Evolutionary conservation across 176 grass and related monocot genomes (phyloP), one percentile per base, ranked within the genome.

Genomic region (Eragrostis curvula): DNA sequence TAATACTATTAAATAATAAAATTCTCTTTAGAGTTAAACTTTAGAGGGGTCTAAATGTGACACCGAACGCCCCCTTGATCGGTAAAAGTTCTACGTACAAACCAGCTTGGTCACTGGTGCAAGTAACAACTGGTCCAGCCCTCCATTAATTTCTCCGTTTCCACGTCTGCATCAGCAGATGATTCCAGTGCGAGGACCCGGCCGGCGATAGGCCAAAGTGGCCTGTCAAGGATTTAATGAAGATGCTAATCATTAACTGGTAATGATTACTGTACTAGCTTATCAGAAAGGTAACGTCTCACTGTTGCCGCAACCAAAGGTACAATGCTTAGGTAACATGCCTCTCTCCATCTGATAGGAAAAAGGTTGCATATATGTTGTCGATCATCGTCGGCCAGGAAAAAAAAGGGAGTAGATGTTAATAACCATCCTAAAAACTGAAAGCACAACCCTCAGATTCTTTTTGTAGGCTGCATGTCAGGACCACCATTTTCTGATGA

Each of bases 241-340:
- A 90, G 83, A 83, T 73, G 79, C 67, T 44, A 84, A 78, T 78
- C 88, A 86, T 79, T 67, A 82, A 73, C 72, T 73, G 79, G 66
- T 78, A 72, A 90, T 90, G 48, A 90, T 90, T 49, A 90, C 78
- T 78, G 32, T 36, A 10, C 5, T 58, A 86, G 78, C 73, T 36
- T 10, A 78, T 65, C 48, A 73, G 59, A 78, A 84, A 82, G 83
- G 83, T 39, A 30, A 72, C 29, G 72, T 72, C 78, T 77, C 83
- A 52, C 14, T 67, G 66, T 82, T 89, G 40, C 80, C 14, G 71
- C 49, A 47, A 44, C 60, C 24, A 5, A 24, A 61, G 41, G 72
- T 43, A 28, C 56, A 24, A 21, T 59, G 20, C 3, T 60, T 27
- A 21, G 64, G 78, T 71, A 47, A 23, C 71, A 44, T 81, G 77